Evolutionary conservation across 2,329 filamentous ascomycete species (phyloP).

Genomic region (Fusarium irregulare): DNA sequence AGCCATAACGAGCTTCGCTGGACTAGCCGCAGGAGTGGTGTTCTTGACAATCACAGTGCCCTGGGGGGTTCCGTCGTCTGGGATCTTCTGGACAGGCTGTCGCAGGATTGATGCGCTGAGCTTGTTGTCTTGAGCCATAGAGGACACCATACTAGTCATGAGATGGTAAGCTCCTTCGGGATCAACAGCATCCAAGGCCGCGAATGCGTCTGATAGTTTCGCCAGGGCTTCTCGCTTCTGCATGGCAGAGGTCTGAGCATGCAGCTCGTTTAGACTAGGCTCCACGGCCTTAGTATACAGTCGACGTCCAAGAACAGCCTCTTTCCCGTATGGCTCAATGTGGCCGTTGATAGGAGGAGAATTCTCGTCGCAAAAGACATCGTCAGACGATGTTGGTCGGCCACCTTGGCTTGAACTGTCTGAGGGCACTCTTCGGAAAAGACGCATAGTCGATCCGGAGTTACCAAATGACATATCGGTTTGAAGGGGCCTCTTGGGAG

Average conservation of each 20-base stretch:
- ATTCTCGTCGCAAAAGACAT: slow-evolving; percentile 71
- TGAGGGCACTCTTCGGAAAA: slow-evolving; percentile 87
- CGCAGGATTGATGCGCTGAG: slow-evolving; percentile 64
- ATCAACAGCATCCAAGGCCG: slow-evolving; percentile 84
- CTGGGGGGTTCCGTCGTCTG: slow-evolving; percentile 60
- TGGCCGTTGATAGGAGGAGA: slow-evolving; percentile 61
- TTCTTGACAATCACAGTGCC: slow-evolving; percentile 70
- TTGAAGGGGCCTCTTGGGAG: slow-evolving; percentile 81
- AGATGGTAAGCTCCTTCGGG: slow-evolving; percentile 91
- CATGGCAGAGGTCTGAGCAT: slow-evolving; percentile 77
- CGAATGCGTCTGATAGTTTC: slow-evolving; percentile 86
- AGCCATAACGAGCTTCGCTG: slow-evolving; percentile 77
- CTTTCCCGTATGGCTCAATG: slow-evolving; percentile 75
- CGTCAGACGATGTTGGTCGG: slow-evolving; percentile 53
- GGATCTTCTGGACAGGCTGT: slow-evolving; percentile 54
- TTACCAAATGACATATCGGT: slow-evolving; percentile 95
- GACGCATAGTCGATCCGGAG: slow-evolving; percentile 87
- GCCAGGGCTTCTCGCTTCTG: slow-evolving; percentile 85
- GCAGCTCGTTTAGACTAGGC: slow-evolving; percentile 83
- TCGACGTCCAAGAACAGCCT: slow-evolving; percentile 83
- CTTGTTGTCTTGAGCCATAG: slow-evolving; percentile 76
- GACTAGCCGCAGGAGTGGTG: slow-evolving; percentile 58
- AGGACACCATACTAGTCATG: slow-evolving; percentile 80
- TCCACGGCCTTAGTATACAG: slow-evolving; percentile 86
- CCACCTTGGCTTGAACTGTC: slow-evolving; percentile 65